These are phyloP conservation scores for Hevea brasiliensis DNA, from an alignment of 345 rosid species.

Conservation along the genomic window DNA sequence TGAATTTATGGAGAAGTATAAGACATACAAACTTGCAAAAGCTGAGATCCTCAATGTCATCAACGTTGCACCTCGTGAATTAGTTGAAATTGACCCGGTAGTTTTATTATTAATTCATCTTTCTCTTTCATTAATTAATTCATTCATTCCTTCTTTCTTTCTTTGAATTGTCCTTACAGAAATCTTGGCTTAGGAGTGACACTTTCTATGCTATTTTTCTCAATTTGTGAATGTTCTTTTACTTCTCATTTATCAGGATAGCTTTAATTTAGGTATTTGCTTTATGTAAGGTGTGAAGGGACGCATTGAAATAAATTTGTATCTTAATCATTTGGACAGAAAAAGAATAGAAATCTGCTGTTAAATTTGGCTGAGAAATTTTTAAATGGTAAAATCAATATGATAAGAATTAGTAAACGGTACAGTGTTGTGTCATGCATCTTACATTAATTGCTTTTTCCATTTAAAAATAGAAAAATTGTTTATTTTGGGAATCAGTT, in stretches of 20 bases:
- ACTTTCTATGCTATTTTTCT: not conserved
- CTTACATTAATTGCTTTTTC: too few relatives aligned
- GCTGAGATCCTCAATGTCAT: constrained; percentile 77
- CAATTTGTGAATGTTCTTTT: not conserved
- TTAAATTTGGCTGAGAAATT: too few relatives aligned
- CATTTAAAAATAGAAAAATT: too few relatives aligned
- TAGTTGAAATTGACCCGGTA: constrained; percentile 61
- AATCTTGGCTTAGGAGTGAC: not conserved
- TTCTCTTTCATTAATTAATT: too few relatives aligned
- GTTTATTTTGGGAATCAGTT: not conserved
- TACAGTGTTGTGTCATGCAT: not conserved
- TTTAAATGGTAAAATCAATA: not conserved
- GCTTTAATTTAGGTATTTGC: not conserved
- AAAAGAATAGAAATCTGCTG: not conserved
- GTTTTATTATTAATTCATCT: not conserved
- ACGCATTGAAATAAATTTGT: not conserved
- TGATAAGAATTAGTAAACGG: not conserved
- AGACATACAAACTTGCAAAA: constrained; percentile 62
- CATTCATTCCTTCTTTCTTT: too few relatives aligned
- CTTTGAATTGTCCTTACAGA: too few relatives aligned
- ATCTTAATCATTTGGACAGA: not conserved
- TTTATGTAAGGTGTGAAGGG: not conserved
- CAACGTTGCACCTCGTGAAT: constrained; percentile 53
- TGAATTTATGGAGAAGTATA: constrained; percentile 51
- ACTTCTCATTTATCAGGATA: not conserved